A percentile compares a stretch with the other conserved stretches of the same genome.
Evolutionary conservation across 2,329 filamentous ascomycete species (phyloP).

Genomic region (Xylariaceae sp.): DNA sequence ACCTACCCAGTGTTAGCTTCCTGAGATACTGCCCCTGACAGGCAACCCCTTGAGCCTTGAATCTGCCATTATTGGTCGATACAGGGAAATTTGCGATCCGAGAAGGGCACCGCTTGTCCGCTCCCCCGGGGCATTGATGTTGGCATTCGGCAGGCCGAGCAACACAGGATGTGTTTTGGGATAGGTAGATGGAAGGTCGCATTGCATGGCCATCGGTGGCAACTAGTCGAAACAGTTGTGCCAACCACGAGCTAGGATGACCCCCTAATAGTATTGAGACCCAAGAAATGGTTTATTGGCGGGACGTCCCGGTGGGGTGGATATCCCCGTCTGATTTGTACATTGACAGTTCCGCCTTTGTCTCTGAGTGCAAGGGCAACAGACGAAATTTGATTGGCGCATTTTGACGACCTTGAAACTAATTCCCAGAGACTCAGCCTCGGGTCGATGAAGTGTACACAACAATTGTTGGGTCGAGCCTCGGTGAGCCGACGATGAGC

Average conservation of each 20-base stretch:
- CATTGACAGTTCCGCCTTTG: conserved; percentile 1
- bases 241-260: conserved; percentile 13
- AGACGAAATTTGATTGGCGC: not conserved
- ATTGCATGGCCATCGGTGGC: conserved; percentile 15
- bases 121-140: conserved; percentile 6
- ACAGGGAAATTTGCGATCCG: not conserved
- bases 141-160: conserved; percentile 9
- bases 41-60: not conserved
- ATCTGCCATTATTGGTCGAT: not conserved
- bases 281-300: conserved; percentile 20
- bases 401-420: not conserved
- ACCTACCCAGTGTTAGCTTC: not conserved
- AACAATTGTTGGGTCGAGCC: not conserved
- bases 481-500: not conserved
- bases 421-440: not conserved
- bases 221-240: conserved; percentile 10
- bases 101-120: conserved; percentile 7
- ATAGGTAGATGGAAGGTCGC: conserved; percentile 17
- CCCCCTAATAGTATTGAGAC: conserved; percentile 8
- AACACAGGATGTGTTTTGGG: not conserved
- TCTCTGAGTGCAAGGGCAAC: not conserved
- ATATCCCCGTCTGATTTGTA: conserved; percentile 17
- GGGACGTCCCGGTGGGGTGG: conserved; percentile 23
- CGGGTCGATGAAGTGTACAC: not conserved
- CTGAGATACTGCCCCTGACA: not conserved